Evolutionary conservation across 2,329 filamentous ascomycete genomes (phyloP).

Genomic region (Cercospora canescens): DNA sequence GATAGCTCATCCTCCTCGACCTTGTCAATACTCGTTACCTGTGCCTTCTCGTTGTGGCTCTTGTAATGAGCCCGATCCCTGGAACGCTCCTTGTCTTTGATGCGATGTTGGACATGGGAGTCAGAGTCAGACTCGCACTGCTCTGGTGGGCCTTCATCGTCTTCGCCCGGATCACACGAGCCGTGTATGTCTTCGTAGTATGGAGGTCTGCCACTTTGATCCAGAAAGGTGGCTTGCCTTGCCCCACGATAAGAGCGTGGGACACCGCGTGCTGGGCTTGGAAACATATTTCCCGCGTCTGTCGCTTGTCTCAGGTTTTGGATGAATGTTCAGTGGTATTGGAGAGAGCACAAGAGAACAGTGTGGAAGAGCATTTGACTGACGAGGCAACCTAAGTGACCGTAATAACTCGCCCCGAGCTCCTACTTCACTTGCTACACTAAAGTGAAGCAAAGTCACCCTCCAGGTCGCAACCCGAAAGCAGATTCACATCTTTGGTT

Average conservation of each 20-base stretch:
- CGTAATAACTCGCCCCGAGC: neutral
- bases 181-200: slow-evolving; percentile 31
- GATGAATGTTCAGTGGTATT: neutral
- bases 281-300: neutral
- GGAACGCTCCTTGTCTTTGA: neutral
- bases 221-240: neutral
- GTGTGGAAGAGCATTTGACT: neutral
- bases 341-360: neutral
- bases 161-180: slow-evolving; percentile 20
- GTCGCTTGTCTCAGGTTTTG: neutral
- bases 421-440: neutral
- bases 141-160: slow-evolving; percentile 18
- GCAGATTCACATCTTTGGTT: slow-evolving; percentile 34
- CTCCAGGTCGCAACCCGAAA: neutral
- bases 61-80: neutral
- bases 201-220: neutral
- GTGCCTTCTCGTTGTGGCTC: neutral
- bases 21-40: neutral
- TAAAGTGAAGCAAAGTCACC: neutral
- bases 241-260: neutral
- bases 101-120: slow-evolving; percentile 16
- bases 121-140: slow-evolving; percentile 27
- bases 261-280: neutral
- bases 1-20: neutral
- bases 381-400: neutral